Evolutionary conservation across 306 rosid species (phyloP), one percentile per base, ranked within the genome.

Genomic region (Hippophae rhamnoides): DNA sequence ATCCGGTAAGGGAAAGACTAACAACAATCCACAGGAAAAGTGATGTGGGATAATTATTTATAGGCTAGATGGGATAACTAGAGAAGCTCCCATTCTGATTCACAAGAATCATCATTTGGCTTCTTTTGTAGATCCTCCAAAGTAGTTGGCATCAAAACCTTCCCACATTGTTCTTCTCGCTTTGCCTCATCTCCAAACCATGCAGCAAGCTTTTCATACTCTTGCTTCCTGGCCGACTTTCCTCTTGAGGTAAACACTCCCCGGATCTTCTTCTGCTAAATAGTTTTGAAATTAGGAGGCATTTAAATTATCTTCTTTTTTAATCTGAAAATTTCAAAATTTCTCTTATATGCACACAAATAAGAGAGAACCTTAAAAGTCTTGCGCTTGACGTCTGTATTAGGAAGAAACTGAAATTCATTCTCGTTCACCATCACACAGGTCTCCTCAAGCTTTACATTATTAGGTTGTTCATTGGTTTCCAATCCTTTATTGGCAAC

Each of bases 31-130:
- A 44, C 56, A 56, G 14, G 41, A 56, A 68, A 50, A 42, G 58
- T 59, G 61, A 41, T 41, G 56, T 56, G 49, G 56, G 53, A 8
- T 6, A 41, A 65, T 63, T 63, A 80, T 67, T 54, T 71, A 69
- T 81, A 77, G 70, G 26, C 12, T 68, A 62, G 70, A 54, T 8
- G 41, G 13, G 47, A 26, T 25, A 43, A 45, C 77, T 77, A 84
- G 60, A 92, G 85, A 74, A 92, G 76, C 80, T 88, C 96, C 99
- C 99, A 92, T 42, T 85, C 98, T 7, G 71, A 58, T 74, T 85
- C 96, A 44, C 71, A 64, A 51, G 64, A 42, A 63, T 62, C 81
- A 53, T 66, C 43, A 43, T 52, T 65, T 38, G 26, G 41, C 41
- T 41, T 47, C 54, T 75, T 62, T 58, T 69, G 74, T 8, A 43